phyloP scores from a whole-genome alignment of 305 asterid species.

The Fraxinus dipetala region DNA sequence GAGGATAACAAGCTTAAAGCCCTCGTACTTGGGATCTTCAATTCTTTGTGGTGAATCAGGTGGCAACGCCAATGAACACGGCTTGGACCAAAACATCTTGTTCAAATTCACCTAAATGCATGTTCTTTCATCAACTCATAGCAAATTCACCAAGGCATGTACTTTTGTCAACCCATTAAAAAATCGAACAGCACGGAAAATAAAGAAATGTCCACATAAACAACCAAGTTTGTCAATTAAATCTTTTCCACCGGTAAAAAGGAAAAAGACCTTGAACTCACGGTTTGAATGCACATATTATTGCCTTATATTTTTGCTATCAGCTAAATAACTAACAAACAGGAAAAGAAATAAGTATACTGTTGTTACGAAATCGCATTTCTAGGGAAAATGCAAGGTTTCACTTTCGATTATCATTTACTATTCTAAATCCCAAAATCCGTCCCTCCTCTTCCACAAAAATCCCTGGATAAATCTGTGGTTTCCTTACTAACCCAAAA shows the following conservation, averaged over 20 bases:
- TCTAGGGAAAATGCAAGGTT: not conserved
- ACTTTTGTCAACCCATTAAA: not conserved
- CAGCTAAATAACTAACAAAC: not conserved
- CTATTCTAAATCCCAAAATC: not conserved
- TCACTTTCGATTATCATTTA: not conserved
- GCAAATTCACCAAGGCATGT: conserved; percentile 45
- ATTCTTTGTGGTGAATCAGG: conserved; percentile 62
- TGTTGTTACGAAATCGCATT: not conserved
- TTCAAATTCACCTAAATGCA: conserved; percentile 66
- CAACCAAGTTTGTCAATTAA: not conserved
- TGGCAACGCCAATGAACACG: conserved; percentile 74
- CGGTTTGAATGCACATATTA: not conserved
- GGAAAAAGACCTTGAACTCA: not conserved
- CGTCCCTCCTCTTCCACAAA: not conserved
- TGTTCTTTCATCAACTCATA: not conserved
- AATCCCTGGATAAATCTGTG: not conserved
- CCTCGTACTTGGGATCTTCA: conserved; percentile 68
- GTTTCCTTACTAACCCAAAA: conserved; percentile 5
- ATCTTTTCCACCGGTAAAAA: not conserved
- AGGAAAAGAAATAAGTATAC: not conserved
- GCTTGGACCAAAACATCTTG: conserved; percentile 91
- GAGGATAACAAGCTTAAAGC: conserved; percentile 49
- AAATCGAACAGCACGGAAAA: conserved; percentile 4
- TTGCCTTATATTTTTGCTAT: not conserved
- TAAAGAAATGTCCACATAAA: not conserved